Percentiles rank a stretch among this genome's conserved stretches.
These are phyloP conservation scores for Hypoxylon cercidicola DNA, from an alignment of 495 filamentous ascomycete species.

Conservation along the genomic window DNA sequence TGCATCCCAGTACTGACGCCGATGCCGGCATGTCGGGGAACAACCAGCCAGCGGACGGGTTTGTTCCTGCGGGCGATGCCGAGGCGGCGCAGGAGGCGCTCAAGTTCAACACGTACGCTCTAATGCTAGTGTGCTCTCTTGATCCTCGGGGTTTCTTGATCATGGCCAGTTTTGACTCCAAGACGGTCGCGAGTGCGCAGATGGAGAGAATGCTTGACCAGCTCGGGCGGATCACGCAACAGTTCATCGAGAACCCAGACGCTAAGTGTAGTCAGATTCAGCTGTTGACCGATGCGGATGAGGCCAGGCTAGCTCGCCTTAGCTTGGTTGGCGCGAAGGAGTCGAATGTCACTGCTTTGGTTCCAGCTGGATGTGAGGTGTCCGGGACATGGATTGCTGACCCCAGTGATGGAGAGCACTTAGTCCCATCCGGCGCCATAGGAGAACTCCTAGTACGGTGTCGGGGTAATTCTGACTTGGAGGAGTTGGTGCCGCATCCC, in stretches of 20 bases:
- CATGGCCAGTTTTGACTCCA: constrained; percentile 71
- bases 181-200: constrained; percentile 44
- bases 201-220: constrained; percentile 50
- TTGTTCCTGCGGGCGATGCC: constrained; percentile 56
- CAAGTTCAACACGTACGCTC: constrained; percentile 73
- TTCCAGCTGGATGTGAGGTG: constrained; percentile 27
- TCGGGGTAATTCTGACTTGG: constrained; percentile 34
- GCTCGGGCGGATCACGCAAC: constrained; percentile 42
- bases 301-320: constrained; percentile 21
- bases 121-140: constrained; percentile 72
- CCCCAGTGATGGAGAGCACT: constrained; percentile 45
- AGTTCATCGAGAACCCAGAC: constrained; percentile 46
- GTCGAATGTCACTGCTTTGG: constrained; percentile 10
- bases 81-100: constrained; percentile 71
- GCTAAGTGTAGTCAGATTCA: constrained; percentile 43
- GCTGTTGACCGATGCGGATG: constrained; percentile 38
- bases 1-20: constrained; percentile 54
- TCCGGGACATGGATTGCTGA: constrained; percentile 54
- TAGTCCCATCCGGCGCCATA: constrained; percentile 55
- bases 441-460: constrained; percentile 57
- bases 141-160: constrained; percentile 65
- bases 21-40: constrained; percentile 42
- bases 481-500: constrained; percentile 42
- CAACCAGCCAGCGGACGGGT: constrained; percentile 59
- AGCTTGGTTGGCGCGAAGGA: constrained; percentile 13